Evolutionary conservation across 495 filamentous ascomycete genomes (phyloP), one percentile per base, ranked within the genome.

Genomic region (Haplographium delicatum): DNA sequence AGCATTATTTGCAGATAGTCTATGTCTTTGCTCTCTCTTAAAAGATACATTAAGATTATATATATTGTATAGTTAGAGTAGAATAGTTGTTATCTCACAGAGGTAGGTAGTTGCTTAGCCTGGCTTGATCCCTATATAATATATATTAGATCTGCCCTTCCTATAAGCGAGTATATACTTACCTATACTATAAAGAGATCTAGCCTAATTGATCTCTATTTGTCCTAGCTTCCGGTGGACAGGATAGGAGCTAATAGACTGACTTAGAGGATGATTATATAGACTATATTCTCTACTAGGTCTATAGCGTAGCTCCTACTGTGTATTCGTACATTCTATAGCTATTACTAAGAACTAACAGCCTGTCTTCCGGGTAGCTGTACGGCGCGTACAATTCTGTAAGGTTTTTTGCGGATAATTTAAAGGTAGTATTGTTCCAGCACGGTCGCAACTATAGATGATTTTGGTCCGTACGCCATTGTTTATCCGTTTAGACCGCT

Each of bases 291-390:
- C 34, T 38, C 7, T 38, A 18, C 15, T 18, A 38, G 34, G 15
- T 15, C 34, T 38, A 38, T 38, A 18, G 8, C 34, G 16, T 7
- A 38, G 15, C 34, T 38, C 34, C 34, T 16, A 38, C 18, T 38
- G 6, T 38, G 34, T 38, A 18, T 38, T 19, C 1, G 7, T 11
- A 3, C 18, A 20, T 7, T 39, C 7, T 39, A 39, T 19, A 39
- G 35, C 35, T 39, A 39, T 19, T 39, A 39, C 35, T 39, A 39
- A 39, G 35, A 39, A 39, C 35, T 39, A 39, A 3, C 15, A 39
- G 35, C 2, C 2, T 39, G 15, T 39, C 11, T 39, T 39, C 7
- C 2, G 15, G 35, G 35, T 39, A 1, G 15, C 2, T 39, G 15
- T 3, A 1, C 18, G 18, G 8, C 15, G 1, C 15, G 1, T 39